Percentiles rank a stretch among this genome's conserved stretches.
These are phyloP conservation scores for Megacollybia marginata DNA, from an alignment of 768 basidiomycete species.

Conservation along the genomic window DNA sequence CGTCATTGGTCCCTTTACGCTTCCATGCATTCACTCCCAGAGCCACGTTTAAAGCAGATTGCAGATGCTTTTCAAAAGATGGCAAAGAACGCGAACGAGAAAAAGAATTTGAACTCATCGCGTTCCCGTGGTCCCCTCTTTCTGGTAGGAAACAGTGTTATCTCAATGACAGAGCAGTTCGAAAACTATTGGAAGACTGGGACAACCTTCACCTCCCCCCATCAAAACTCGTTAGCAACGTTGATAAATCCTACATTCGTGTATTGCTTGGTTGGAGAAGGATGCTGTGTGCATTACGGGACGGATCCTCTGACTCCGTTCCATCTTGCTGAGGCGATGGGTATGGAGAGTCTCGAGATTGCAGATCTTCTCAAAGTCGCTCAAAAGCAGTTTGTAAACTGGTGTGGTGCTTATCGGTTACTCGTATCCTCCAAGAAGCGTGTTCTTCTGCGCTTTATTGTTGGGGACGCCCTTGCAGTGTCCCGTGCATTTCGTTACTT, in stretches of 20 bases:
- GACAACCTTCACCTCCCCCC: conserved; percentile 13
- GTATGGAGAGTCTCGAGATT: conserved; percentile 5
- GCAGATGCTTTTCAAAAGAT: conserved; percentile 8
- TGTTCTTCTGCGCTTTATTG: conserved; percentile 18
- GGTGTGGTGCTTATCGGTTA: conserved; percentile 20
- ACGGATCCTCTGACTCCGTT: conserved; percentile 24
- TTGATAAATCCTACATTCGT: conserved; percentile 28
- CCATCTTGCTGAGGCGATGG: conserved; percentile 21
- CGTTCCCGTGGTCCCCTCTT: conserved; percentile 12
- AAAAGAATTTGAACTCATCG: not conserved
- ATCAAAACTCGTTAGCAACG: conserved; percentile 12
- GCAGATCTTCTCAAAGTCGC: conserved; percentile 14
- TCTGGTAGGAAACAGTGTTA: not conserved
- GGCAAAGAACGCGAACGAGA: not conserved
- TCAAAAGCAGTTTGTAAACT: conserved; percentile 16
- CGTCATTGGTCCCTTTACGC: conserved; percentile 23
- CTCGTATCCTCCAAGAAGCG: conserved; percentile 5
- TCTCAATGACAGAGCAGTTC: conserved; percentile 5
- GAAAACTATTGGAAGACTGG: conserved; percentile 26
- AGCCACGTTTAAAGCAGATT: conserved; percentile 4
- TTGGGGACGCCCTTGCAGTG: conserved; percentile 20
- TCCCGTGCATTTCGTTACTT: conserved; percentile 16
- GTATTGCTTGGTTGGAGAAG: conserved; percentile 23
- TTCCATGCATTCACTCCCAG: conserved; percentile 13
- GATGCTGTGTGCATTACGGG: conserved; percentile 25